Evolutionary conservation across 2,329 filamentous ascomycete species (phyloP), one percentile per base, ranked within the genome.

Genomic region (Didymella pomorum): DNA sequence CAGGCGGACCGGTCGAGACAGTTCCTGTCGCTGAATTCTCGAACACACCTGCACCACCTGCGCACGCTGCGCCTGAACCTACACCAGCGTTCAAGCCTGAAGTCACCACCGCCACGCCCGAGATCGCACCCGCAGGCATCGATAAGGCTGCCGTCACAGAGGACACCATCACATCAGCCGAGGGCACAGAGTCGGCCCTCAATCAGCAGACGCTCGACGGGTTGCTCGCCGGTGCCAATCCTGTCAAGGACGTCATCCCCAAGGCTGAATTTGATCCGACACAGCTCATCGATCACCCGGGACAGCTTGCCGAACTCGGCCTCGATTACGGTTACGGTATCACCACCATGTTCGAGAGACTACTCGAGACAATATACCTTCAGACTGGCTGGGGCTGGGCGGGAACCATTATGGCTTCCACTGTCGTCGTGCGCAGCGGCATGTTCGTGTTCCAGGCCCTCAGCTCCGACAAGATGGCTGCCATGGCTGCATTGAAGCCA

Each of bases 241-340:
- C 66, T 0, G 47, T 63, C 31, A 62, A 66, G 49, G 55, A 66
- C 29, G 20, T 56, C 4, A 48, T 66, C n/a, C 53, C 65, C 37
- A 56, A 53, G 23, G 52, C 60, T 5, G 57, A 71, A 14, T 55
- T 70, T 10, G 72, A 76, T 39, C 67, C 82, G 42, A 82, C 87
- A 60, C 79, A 84, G 61, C 85, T 92, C 62, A 87, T 90, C 33
- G 90, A 94, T 71, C 82, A 87, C 49, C 86, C 96, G 58, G 95
- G 95, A 62, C 97, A 93, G 71, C 81, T 99, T 58, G 86, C 91
- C 67, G 84, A 87, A 7, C 82, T 98, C 11, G 95, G 95, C 3
- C 81, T 99, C 21, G 91, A 98, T 69, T 98, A 89, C 71, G 93
- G 94, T 72, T 93, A 82, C 81, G 94, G 94, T 16, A 86, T 91